These are phyloP conservation scores for Gossypium ekmanianum DNA, from an alignment of 345 rosid genomes.

Conservation along the genomic window DNA sequence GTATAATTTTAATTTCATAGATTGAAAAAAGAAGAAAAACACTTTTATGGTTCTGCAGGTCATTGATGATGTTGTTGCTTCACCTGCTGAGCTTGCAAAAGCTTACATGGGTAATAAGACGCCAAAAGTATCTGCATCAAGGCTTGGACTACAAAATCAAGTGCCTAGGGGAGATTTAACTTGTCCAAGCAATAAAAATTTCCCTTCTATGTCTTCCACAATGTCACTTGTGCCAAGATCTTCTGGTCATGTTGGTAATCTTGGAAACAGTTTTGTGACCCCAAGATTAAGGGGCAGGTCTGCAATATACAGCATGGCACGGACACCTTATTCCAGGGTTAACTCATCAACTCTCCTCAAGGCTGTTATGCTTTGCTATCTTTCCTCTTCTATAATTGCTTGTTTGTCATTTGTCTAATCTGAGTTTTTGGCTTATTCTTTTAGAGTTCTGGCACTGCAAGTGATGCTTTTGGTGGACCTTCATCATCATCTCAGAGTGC, in stretches of 20 bases:
- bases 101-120: constrained; percentile 88
- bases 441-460: constrained; percentile 38
- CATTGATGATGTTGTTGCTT: constrained; percentile 56
- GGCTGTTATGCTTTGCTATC: constrained; percentile 35
- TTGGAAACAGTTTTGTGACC: constrained; percentile 65
- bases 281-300: constrained; percentile 84
- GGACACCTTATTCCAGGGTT: constrained; percentile 79
- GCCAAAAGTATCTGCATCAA: constrained; percentile 64
- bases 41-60: constrained; percentile 41
- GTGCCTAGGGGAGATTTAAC: constrained; percentile 44
- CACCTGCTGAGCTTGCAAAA: constrained; percentile 95
- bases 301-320: constrained; percentile 87
- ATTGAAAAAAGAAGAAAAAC: background rate
- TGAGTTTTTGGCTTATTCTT: constrained; percentile 12
- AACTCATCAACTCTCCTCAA: constrained; percentile 39
- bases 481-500: constrained; percentile 42
- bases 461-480: constrained; percentile 33
- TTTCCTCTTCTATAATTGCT: background rate
- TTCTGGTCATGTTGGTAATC: constrained; percentile 37
- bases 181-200: constrained; percentile 28
- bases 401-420: background rate
- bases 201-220: constrained; percentile 43
- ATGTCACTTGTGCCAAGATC: constrained; percentile 50
- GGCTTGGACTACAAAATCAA: constrained; percentile 40
- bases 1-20: background rate